Conservation (phyloP, 257 asterid genomes). For the Handroanthus guayacan region DNA sequence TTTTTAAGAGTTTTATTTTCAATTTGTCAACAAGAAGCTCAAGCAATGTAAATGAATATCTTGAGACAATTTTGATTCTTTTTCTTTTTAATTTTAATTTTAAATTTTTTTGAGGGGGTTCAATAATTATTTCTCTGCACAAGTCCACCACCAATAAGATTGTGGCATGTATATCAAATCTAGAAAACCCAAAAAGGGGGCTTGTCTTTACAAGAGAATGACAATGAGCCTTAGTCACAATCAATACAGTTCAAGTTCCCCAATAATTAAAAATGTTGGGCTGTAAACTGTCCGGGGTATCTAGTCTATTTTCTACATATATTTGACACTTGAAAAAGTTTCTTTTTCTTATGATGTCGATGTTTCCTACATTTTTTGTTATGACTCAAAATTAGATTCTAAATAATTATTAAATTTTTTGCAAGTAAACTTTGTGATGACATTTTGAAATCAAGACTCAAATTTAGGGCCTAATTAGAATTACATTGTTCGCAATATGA, state of each 20-base stretch:
- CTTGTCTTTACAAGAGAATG: slow-evolving; percentile 31
- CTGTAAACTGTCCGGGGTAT: slow-evolving; percentile 34
- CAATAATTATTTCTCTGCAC: slow-evolving; percentile 21
- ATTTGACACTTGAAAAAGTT: slow-evolving; percentile 32
- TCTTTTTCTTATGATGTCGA: slow-evolving; percentile 33
- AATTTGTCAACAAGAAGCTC: slow-evolving; percentile 40
- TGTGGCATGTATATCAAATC: slow-evolving; percentile 25
- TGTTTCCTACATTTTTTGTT: slow-evolving; percentile 33
- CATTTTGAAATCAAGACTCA: too few species aligned
- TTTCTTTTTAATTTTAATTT: neutral
- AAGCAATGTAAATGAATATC: slow-evolving; percentile 61
- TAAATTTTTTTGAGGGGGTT: neutral
- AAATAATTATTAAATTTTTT: neutral
- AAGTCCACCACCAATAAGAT: slow-evolving; percentile 28
- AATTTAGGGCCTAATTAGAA: too few species aligned
- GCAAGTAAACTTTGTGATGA: too few species aligned
- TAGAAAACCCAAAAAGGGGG: slow-evolving; percentile 35
- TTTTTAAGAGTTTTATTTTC: slow-evolving; percentile 32
- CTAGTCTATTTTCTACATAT: neutral
- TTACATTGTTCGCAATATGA: too few species aligned
- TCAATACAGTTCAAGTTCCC: slow-evolving; percentile 46
- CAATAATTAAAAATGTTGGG: slow-evolving; percentile 47
- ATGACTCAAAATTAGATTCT: neutral
- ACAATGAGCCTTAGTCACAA: slow-evolving; percentile 47
- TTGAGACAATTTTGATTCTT: slow-evolving; percentile 44